Base-by-base conservation (phyloP, 768 basidiomycete genomes). In the Pleurotus giganteus region DNA sequence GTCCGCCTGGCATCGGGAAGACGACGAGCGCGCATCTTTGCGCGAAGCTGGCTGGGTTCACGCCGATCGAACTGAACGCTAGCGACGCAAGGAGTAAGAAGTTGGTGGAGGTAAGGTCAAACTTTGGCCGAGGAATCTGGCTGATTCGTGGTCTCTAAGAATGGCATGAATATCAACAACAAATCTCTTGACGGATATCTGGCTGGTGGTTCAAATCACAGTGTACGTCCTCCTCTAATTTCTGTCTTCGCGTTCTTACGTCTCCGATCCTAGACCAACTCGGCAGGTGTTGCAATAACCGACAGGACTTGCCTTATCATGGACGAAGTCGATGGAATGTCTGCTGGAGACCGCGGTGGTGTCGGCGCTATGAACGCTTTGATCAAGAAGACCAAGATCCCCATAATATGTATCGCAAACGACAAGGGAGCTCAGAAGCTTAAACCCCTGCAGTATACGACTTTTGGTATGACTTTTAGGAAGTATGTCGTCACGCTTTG, bases 261-360 rank as follows among this genome's bases (percentile, higher is more conserved):
- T 17, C 11, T 67, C 65, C 53, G 55, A 82, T 85, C 70, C 70
- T 19, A 84, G n/a, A n/a, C 82, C 7, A 91, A 89, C 58, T 81
- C 83, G 1, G 72, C 82, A 1, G 94, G 89, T 2, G 75, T 95
- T 2, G 65, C 74, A 13, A 85, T 98, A 59, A 94, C 89, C 0
- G 82, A 89, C 61, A 83, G 78, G 66, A 83, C 89, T 0, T 92
- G 94, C 60, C 74, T 99, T 42, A 98, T 99, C 66, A 98, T 99
- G 96, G 97, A 99, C 64, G 97, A 99, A 67, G 96, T 98, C 2
- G 97, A 99, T 60, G 97, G 97, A 1, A 99, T 98, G 95, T 96
- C 94, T 4, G 91, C 91, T 2, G 97, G 97, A 15, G 97, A 99
- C 69, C 81, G 97, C 42, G 97, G 97, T 13, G 97, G 97, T 53